A percentile compares a stretch with the other conserved stretches of the same genome.
phyloP scores from a whole-genome alignment of 2,329 filamentous ascomycete species.

The Arthrobotrys entomopaga region DNA sequence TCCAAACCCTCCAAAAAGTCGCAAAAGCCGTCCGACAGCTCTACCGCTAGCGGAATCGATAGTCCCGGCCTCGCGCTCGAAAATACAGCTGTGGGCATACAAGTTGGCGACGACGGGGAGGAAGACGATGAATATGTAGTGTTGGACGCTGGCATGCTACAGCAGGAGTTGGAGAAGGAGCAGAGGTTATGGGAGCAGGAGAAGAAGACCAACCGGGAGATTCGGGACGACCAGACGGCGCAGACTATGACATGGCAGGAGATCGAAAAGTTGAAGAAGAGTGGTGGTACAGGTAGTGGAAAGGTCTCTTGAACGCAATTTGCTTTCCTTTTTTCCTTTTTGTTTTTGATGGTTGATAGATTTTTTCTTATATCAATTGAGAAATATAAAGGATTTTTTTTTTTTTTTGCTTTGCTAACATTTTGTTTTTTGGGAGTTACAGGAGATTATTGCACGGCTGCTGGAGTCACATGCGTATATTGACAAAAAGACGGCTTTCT shows the following conservation, averaged over 20 bases:
- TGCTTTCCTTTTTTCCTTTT: conserved; percentile 1
- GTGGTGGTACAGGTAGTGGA: conserved; percentile 75
- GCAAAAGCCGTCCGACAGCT: conserved; percentile 36
- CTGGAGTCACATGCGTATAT: conserved; percentile 87
- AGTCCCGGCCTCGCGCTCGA: conserved; percentile 46
- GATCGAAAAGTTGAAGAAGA: conserved; percentile 76
- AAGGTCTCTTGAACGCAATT: conserved; percentile 55
- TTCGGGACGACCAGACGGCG: conserved; percentile 71
- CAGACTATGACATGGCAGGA: conserved; percentile 80
- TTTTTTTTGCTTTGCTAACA: conserved; percentile 27
- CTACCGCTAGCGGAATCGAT: conserved; percentile 39
- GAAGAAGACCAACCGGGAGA: conserved; percentile 73
- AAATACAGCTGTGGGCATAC: conserved; percentile 57
- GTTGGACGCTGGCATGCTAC: conserved; percentile 63
- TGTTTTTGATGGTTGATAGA: conserved; percentile 8
- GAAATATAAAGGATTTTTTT: not conserved
- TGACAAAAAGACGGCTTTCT: conserved; percentile 93
- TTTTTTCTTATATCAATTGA: conserved; percentile 3
- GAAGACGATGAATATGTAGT: conserved; percentile 57
- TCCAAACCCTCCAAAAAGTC: conserved; percentile 29
- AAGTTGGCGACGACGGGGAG: conserved; percentile 56
- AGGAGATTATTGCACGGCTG: conserved; percentile 91
- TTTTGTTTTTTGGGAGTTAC: conserved; percentile 60
- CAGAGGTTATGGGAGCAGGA: conserved; percentile 65
- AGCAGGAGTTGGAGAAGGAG: conserved; percentile 37